Evolutionary conservation across 257 asterid genomes (phyloP), one percentile per base, ranked within the genome.

Genomic region (Verbascum thapsus): DNA sequence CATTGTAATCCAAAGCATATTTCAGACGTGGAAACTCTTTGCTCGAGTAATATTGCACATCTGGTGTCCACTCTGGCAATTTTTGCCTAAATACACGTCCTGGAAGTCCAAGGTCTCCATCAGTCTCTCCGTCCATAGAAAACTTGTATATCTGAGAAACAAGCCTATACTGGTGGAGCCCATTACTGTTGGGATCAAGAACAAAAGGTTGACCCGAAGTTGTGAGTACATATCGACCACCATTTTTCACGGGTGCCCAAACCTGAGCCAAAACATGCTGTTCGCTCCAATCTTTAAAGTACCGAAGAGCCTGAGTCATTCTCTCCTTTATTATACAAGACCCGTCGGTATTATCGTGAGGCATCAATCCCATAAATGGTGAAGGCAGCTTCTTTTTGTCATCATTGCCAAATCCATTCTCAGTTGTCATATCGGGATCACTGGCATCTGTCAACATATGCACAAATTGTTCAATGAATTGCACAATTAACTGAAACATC

Each of bases 61-160:
- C 82, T 19, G 98, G 98, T 6, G 98, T 84, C 98, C 98, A 91
- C 67, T 91, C 96, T 1, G 98, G 98, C 61, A 88, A 72, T 77
- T 76, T 90, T 64, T 83, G 83, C 57, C 77, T 69, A 70, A 83
- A 90, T 53, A 90, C 97, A 35, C 97, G 91, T 16, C 95, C 97
- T 0, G 97, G 97, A 63, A 91, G 86, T 66, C 98, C 96, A 6
- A 86, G 84, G 55, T 73, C 82, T 38, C 74, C 91, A 39, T 88
- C 90, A 20, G 79, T 64, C 64, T 83, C 95, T 43, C 88, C 91
- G 34, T 86, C 96, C 60, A 81, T 81, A 3, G 91, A 79, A 74
- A 91, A 91, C 88, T 64, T 80, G 58, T 86, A 91, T 79, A 59
- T 79, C 65, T 81, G 70, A 54, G 96, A 91, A 32, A 85, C 81